phyloP scores from a whole-genome alignment of 2,329 filamentous ascomycete species.

The Lecanicillium sp. region DNA sequence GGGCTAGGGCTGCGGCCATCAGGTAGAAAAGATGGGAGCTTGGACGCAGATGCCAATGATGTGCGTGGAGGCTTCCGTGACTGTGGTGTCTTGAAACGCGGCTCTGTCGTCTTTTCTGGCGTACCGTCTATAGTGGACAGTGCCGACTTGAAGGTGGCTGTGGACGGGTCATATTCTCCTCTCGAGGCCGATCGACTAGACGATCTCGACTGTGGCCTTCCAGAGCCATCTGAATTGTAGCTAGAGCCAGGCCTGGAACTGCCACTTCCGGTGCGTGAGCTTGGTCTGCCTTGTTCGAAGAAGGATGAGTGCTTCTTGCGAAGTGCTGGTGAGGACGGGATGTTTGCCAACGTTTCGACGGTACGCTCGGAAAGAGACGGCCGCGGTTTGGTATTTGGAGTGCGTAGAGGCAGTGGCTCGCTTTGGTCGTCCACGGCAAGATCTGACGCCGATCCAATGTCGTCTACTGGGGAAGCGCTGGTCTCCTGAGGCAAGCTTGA shows the following conservation, averaged over 20 bases:
- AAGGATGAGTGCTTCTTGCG: slow-evolving; percentile 62
- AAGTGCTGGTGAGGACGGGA: slow-evolving; percentile 69
- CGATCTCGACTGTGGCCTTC: slow-evolving; percentile 38
- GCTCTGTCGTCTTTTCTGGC: slow-evolving; percentile 24
- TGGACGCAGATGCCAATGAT: slow-evolving; percentile 14
- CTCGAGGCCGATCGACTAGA: slow-evolving; percentile 48
- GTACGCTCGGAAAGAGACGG: slow-evolving; percentile 74
- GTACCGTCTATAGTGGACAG: slow-evolving; percentile 35
- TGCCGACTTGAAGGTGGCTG: slow-evolving; percentile 34
- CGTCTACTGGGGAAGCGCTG: slow-evolving; percentile 4
- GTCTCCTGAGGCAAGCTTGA: slow-evolving; percentile 9
- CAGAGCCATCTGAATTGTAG: slow-evolving; percentile 54
- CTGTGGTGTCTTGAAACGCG: slow-evolving; percentile 16
- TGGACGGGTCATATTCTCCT: slow-evolving; percentile 38
- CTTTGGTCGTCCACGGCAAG: too few species aligned
- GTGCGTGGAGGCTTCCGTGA: slow-evolving; percentile 16
- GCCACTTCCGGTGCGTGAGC: slow-evolving; percentile 36
- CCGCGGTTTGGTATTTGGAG: slow-evolving; percentile 18
- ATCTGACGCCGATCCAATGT: neutral
- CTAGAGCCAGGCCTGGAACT: slow-evolving; percentile 46
- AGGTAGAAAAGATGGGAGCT: slow-evolving; percentile 16
- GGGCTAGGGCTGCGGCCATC: slow-evolving; percentile 29
- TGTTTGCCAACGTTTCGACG: slow-evolving; percentile 69
- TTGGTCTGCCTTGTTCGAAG: slow-evolving; percentile 56
- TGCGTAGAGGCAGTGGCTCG: slow-evolving; percentile 9